Evolutionary conservation across 2,329 filamentous ascomycete species (phyloP).

Genomic region (Ceratocystis colombiana): DNA sequence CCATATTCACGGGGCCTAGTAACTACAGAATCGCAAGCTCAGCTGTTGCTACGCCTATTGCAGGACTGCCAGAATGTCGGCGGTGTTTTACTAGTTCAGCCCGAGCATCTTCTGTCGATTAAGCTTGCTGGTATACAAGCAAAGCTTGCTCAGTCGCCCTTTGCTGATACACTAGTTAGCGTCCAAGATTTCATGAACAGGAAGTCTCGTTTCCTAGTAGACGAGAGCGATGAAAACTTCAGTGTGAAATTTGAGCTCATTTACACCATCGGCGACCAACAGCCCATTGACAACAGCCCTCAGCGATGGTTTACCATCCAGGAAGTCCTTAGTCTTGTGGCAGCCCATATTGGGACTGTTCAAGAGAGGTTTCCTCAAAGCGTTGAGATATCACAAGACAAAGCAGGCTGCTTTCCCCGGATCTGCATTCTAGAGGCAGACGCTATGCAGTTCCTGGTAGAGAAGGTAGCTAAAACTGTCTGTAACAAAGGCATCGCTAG

Average conservation of each 20-base stretch:
- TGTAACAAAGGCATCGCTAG: slow-evolving; percentile 36
- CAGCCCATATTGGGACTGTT: slow-evolving; percentile 30
- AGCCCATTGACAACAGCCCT: slow-evolving; percentile 42
- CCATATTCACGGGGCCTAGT: slow-evolving; percentile 46
- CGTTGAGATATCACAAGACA: slow-evolving; percentile 36
- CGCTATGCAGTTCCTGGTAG: slow-evolving; percentile 25
- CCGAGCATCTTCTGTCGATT: slow-evolving; percentile 55
- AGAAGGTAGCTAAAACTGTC: slow-evolving; percentile 35
- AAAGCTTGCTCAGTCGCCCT: slow-evolving; percentile 24
- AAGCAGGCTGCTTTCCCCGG: slow-evolving; percentile 37
- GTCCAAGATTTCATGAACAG: slow-evolving; percentile 39
- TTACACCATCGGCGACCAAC: slow-evolving; percentile 50
- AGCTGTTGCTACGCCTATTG: slow-evolving; percentile 34
- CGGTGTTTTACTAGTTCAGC: slow-evolving; percentile 51
- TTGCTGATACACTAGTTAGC: slow-evolving; percentile 31
- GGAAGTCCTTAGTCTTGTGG: slow-evolving; percentile 40
- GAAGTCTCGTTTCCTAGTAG: slow-evolving; percentile 46
- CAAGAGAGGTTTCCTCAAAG: slow-evolving; percentile 32
- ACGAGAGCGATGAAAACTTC: slow-evolving; percentile 57
- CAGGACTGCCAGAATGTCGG: slow-evolving; percentile 40
- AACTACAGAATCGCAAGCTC: slow-evolving; percentile 28
- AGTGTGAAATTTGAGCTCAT: slow-evolving; percentile 51
- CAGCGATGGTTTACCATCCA: slow-evolving; percentile 49
- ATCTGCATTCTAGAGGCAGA: slow-evolving; percentile 39
- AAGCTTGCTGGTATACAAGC: slow-evolving; percentile 50